Base-by-base conservation (phyloP, 495 filamentous ascomycete species). In the Xylaria nigripes region DNA sequence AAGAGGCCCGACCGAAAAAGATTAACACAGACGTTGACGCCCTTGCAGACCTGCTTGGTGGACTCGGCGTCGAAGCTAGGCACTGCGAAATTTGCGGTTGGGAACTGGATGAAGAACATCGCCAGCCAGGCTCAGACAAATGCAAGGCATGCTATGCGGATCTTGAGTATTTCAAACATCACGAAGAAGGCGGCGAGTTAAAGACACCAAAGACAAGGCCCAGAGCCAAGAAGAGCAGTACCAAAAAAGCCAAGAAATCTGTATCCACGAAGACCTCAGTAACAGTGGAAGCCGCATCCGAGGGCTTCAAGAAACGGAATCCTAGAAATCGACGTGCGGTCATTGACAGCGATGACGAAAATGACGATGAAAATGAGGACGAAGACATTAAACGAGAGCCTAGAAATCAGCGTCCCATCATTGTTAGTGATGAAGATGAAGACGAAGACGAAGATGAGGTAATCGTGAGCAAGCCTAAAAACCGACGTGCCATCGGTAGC, bases 51-150 rank as follows among this genome's bases (percentile, higher is more conserved):
- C 75, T 96, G 49, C 83, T 97, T 60, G 89, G 89, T 0, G 87
- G 84, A 5, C 75, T 97, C 55, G 87, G 81, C 53, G 85, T 98
- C 48, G 76, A 85, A 63, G 74, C 82, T 0, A 93, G 85, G 72
- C 84, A 87, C 51, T 98, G 93, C 60, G 91, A 96, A 55, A 83
- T 95, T 57, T 98, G 93, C 61, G 82, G 90, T 61, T 77, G 76
- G 43, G 80, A 86, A 8, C 73, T 97, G 19, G 80, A 75, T 21
- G 72, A 70, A 42, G 72, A 77, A 4, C 70, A 61, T 13, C 86
- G 86, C 6, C 73, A 78, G 15, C 77, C 82, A 55, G 77, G 86
- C 5, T 42, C 59, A 1, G 67, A 68, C 30, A 66, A 63, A 50
- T 95, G 90, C 67, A 69, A 63, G 21, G 86, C 86, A 38, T 95